Percentiles rank a stretch among this genome's conserved stretches.
phyloP scores from a whole-genome alignment of 345 rosid species.

The Citrus inodora region DNA sequence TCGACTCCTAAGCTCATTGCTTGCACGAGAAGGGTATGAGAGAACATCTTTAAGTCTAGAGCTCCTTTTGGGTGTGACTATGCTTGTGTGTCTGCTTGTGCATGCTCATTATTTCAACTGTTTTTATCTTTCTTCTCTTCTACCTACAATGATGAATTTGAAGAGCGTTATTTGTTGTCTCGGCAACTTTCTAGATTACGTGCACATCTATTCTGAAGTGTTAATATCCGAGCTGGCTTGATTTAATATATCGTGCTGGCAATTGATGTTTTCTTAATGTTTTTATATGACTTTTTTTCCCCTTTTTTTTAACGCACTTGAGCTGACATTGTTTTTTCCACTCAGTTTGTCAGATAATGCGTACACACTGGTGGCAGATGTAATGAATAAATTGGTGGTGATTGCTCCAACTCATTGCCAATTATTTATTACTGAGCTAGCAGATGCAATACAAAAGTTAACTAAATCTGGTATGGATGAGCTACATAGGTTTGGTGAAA shows the following conservation, averaged over 20 bases:
- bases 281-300: neutral
- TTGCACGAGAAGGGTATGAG: conserved; percentile 87
- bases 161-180: neutral
- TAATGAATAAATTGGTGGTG: conserved; percentile 80
- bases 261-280: neutral
- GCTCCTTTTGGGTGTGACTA: neutral
- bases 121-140: neutral
- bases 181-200: neutral
- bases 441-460: conserved; percentile 62
- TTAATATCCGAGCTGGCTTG: neutral
- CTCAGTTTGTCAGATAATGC: conserved; percentile 92
- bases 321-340: conserved; percentile 17
- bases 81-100: neutral
- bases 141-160: neutral
- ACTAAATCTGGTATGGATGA: conserved; percentile 78
- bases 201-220: neutral
- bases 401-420: conserved; percentile 79
- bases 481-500: conserved; percentile 77
- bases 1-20: conserved; percentile 83
- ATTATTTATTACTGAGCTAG: conserved; percentile 78
- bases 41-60: neutral
- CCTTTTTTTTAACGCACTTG: neutral
- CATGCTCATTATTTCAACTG: neutral
- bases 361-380: conserved; percentile 82
- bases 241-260: neutral